Base-by-base conservation (phyloP, 495 filamentous ascomycete species). In the Tuber microsphaerosporum region DNA sequence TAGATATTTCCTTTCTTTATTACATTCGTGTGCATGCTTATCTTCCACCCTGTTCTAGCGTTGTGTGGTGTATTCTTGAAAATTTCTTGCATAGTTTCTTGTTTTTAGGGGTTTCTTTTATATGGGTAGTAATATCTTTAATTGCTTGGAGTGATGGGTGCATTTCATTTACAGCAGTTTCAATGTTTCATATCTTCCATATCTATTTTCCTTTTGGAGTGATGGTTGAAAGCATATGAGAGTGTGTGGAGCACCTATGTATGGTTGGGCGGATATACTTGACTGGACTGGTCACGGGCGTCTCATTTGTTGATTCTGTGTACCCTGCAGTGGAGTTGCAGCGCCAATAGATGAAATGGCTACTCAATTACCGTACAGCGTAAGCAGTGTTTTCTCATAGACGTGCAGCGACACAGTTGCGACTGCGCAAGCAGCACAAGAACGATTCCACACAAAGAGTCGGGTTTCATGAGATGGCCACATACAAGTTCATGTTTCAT, bases 51-150 rank as follows among this genome's bases (percentile, higher is more conserved):
- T 79, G 75, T 79, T 73, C 51, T 72, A 79, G 73, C 73, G 77
- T 72, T 73, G 70, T 79, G 72, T 73, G 77, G 77, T 79, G 77
- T 79, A 79, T 79, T 79, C 75, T 43, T 72, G 72, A 65, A 31
- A 65, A 65, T 31, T 65, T 61, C 26, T 48, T 79, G 71, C 73
- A 79, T 71, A 45, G 75, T 79, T 74, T 70, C 41, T 43, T 73
- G 42, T 31, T 68, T 70, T 39, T 65, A 65, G 56, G 56, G n/a
- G 73, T 75, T 75, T 79, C 70, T 77, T 69, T 70, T 79, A 71
- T 79, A 77, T 79, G 75, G 77, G 75, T 65, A 73, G 77, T 79
- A 79, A 79, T 78, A 78, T 72, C 71, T 79, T 79, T 79, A 79
- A 79, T 79, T 68, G 44, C 73, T 51, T 79, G 77, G 77, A 79